A percentile compares a stretch with the other conserved stretches of the same genome.
Evolutionary conservation across 2,329 filamentous ascomycete species (phyloP).

Genomic region (Thielaviopsis cerberus): DNA sequence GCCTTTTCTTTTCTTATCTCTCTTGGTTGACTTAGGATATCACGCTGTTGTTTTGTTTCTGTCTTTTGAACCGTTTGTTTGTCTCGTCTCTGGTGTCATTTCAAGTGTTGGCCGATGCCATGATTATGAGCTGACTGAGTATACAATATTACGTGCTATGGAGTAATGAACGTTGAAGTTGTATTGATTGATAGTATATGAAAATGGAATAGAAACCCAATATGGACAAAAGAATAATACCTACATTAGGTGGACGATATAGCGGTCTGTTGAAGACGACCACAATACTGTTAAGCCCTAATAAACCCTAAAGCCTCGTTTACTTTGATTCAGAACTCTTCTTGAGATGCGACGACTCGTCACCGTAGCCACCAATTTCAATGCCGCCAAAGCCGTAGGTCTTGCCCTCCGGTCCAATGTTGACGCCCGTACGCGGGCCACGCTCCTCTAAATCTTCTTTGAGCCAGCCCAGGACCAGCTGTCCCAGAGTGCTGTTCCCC

Average conservation of each 20-base stretch:
- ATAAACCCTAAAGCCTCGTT: neutral
- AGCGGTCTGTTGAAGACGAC: neutral
- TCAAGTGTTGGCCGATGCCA: neutral
- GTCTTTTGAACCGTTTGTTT: neutral
- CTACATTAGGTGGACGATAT: neutral
- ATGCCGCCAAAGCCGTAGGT: constrained; percentile 37
- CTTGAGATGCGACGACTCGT: constrained; percentile 25
- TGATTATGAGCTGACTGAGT: neutral
- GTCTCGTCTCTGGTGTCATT: neutral
- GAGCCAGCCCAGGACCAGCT: constrained; percentile 78
- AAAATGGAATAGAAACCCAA: neutral
- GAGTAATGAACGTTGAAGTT: neutral
- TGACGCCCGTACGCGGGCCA: constrained; percentile 50
- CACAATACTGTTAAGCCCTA: neutral
- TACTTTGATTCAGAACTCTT: constrained; percentile 1
- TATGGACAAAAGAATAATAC: neutral
- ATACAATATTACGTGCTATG: neutral
- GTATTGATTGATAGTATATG: neutral
- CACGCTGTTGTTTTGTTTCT: neutral
- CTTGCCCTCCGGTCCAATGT: constrained; percentile 41
- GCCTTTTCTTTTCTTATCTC: neutral
- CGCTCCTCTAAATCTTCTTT: constrained; percentile 59
- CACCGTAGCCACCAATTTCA: constrained; percentile 36
- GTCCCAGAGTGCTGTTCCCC: constrained; percentile 70
- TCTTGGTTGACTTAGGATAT: constrained; percentile 8